A percentile compares a stretch with the other conserved stretches of the same genome.
Conservation (phyloP, 495 filamentous ascomycete species). For the Pyronema omphalodes region DNA sequence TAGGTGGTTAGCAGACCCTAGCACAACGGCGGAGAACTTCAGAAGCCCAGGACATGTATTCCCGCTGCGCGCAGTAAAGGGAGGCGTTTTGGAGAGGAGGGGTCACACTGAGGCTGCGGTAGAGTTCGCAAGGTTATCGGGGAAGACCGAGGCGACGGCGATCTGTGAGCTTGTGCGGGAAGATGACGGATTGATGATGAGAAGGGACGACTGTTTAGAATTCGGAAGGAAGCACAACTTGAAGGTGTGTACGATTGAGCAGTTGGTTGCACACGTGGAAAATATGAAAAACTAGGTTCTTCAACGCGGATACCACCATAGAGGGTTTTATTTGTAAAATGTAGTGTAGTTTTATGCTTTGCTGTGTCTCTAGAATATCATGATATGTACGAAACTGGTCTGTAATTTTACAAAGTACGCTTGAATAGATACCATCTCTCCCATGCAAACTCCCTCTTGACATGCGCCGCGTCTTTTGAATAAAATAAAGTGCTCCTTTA, state of each 20-base stretch:
- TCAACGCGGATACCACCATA: background rate
- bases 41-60: conserved; percentile 81
- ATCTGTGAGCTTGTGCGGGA: conserved; percentile 60
- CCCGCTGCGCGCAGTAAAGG: conserved; percentile 59
- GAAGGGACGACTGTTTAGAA: conserved; percentile 68
- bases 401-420: background rate
- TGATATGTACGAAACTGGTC: background rate
- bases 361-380: background rate
- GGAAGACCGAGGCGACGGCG: conserved; percentile 54
- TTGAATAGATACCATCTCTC: background rate
- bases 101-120: conserved; percentile 90
- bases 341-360: background rate
- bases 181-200: conserved; percentile 79
- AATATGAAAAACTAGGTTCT: conserved; percentile 33
- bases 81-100: conserved; percentile 56
- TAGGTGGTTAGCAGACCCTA: conserved; percentile 53
- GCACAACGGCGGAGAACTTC: conserved; percentile 40
- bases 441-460: background rate
- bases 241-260: conserved; percentile 89
- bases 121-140: conserved; percentile 67
- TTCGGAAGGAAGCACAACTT: conserved; percentile 83
- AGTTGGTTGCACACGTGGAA: conserved; percentile 64
- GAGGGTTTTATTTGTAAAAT: too few species aligned
- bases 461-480: background rate
- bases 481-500: background rate